phyloP scores from a whole-genome alignment of 2,329 filamentous ascomycete species.

The Cadophora sp. region DNA sequence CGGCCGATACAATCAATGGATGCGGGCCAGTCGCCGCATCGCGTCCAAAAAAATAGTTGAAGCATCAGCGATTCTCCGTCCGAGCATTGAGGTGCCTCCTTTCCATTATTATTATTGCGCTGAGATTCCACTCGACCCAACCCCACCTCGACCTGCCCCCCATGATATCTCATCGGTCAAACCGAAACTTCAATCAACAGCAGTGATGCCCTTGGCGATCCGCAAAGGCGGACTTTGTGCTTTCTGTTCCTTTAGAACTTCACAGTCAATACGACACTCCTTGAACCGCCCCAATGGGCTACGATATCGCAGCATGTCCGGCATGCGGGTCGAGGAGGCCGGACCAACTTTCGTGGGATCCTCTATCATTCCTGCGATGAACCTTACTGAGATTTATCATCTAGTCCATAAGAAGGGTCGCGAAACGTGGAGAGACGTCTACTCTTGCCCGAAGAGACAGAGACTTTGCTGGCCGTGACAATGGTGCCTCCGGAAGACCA shows the following conservation, averaged over 20 bases:
- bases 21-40: too few relatives aligned
- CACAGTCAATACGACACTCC: conserved; percentile 25
- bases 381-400: background rate
- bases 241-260: conserved; percentile 49
- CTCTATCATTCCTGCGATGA: background rate
- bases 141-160: background rate
- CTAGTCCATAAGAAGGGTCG: background rate
- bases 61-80: background rate
- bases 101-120: too few relatives aligned
- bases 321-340: background rate
- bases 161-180: background rate
- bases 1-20: background rate
- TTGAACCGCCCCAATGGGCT: conserved; percentile 10
- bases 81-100: too few relatives aligned
- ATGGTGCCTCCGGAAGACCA: too few relatives aligned
- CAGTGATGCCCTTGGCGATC: conserved; percentile 51
- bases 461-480: too few relatives aligned
- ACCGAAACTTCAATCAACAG: background rate
- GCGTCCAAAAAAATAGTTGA: too few relatives aligned
- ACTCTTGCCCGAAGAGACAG: too few relatives aligned
- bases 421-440: background rate
- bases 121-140: background rate
- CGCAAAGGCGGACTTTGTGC: conserved; percentile 49
- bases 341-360: background rate
- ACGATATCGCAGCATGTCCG: conserved; percentile 2